These are phyloP conservation scores for Tephrocybe sp. DNA, from an alignment of 768 basidiomycete genomes.

Conservation along the genomic window DNA sequence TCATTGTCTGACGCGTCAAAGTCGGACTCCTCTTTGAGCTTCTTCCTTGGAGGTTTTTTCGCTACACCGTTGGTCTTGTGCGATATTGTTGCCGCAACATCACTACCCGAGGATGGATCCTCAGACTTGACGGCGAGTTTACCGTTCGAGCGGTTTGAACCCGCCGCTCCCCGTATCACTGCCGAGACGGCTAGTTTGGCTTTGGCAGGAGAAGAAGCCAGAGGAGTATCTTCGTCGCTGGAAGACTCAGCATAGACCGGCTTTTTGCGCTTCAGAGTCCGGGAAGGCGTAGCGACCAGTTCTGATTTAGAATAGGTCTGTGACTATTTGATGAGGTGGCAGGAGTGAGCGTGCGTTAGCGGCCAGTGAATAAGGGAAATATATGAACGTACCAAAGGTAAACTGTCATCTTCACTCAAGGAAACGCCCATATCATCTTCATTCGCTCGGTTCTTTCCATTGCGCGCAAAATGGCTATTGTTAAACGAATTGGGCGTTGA, in stretches of 20 bases:
- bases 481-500: conserved; percentile 38
- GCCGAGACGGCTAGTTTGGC: conserved; percentile 44
- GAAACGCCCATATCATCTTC: conserved; percentile 36
- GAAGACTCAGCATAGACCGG: conserved; percentile 52
- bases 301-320: conserved; percentile 52
- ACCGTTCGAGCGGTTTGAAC: conserved; percentile 44
- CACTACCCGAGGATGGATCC: conserved; percentile 35
- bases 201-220: conserved; percentile 72
- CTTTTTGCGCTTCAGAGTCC: conserved; percentile 60
- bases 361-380: conserved; percentile 1
- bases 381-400: conserved; percentile 58
- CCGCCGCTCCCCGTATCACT: conserved; percentile 39
- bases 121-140: conserved; percentile 34
- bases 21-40: conserved; percentile 49
- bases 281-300: conserved; percentile 35
- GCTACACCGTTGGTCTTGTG: conserved; percentile 41
- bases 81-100: conserved; percentile 45
- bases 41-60: conserved; percentile 64
- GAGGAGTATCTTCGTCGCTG: conserved; percentile 70
- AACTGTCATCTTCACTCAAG: conserved; percentile 71
- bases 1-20: conserved; percentile 32
- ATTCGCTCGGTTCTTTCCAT: conserved; percentile 45
- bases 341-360: conserved; percentile 20
- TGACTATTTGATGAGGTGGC: conserved; percentile 39
- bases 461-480: conserved; percentile 33